Evolutionary conservation across 2,329 filamentous ascomycete genomes (phyloP).

Genomic region (Pseudogymnoascus sp.): DNA sequence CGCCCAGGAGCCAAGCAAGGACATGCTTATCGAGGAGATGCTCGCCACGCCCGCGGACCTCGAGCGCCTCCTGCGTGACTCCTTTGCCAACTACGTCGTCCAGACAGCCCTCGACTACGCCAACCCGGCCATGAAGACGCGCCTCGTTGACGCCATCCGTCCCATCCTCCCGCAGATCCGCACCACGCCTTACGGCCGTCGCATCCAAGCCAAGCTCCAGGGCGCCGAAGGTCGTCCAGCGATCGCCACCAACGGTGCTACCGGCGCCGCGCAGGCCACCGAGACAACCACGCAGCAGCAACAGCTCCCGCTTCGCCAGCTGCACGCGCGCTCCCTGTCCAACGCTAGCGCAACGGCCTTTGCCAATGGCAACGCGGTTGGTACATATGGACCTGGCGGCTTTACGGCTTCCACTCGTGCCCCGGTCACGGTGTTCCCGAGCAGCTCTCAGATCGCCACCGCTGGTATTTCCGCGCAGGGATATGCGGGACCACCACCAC

Average conservation of each 20-base stretch:
- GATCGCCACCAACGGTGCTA: neutral
- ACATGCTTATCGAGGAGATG: conserved; percentile 79
- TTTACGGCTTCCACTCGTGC: neutral
- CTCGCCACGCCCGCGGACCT: conserved; percentile 62
- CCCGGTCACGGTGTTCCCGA: neutral
- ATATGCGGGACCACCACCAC: neutral
- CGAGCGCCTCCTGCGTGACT: conserved; percentile 81
- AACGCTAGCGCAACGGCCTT: conserved; percentile 24
- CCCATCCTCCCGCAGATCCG: conserved; percentile 78
- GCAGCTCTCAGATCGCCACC: neutral
- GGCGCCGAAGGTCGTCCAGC: conserved; percentile 39
- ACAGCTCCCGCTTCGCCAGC: conserved; percentile 23
- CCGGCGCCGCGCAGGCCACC: neutral
- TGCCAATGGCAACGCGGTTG: conserved; percentile 19
- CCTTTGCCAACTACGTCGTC: conserved; percentile 94
- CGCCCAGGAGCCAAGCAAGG: conserved; percentile 63
- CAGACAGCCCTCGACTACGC: conserved; percentile 90
- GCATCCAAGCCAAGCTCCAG: conserved; percentile 82
- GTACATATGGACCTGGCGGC: conserved; percentile 21
- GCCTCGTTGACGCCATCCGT: conserved; percentile 75
- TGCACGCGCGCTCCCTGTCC: conserved; percentile 27
- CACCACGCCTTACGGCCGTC: conserved; percentile 86
- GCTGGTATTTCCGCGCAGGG: neutral
- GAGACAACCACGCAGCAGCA: neutral
- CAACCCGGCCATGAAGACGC: conserved; percentile 61